Evolutionary conservation across 139 green algal species (phyloP), one percentile per base, ranked within the genome.

Genomic region (Auxenochlorella pyrenoidosa): DNA sequence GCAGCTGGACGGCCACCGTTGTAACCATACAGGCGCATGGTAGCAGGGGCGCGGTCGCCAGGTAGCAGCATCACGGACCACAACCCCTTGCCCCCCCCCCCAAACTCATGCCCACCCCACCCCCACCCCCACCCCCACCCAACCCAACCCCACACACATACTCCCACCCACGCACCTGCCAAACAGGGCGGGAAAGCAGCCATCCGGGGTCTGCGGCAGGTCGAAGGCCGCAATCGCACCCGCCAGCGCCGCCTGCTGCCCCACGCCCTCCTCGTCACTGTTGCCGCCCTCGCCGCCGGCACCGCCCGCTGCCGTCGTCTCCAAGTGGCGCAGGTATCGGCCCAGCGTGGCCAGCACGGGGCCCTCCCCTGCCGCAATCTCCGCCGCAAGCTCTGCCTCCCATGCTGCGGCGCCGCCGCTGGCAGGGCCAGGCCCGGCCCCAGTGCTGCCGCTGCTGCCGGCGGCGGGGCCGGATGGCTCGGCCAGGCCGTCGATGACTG

Each of bases 151-250:
- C n/a, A n/a, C n/a, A n/a, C n/a, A n/a, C n/a, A n/a, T n/a, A n/a
- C n/a, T n/a, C n/a, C n/a, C n/a, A n/a, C n/a, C n/a, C n/a, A n/a
- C n/a, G n/a, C 38, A 88, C 84, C 84, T 79, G 38, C 54, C 86
- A 75, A 96, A 94, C 36, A 96, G 82, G 4, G 94, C 92, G 18
- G 91, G 90, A 83, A 96, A 96, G 70, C 90, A 94, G 19, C 90
- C 93, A 36, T 91, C 85, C 0, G 87, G 88, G 2, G 83, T 85
- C 30, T 91, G 91, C 1, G 91, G 90, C 43, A 76, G 28, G 70
- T 90, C 85, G 47, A 68, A 82, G 16, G 73, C 10, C 5, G 59
- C 58, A 13, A 92, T 79, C 16, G 84, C 83, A 24, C 36, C 30
- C 36, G 54, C 78, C 22, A 91, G 76, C 36, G n/a, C 75, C 26